Percentiles rank a stretch among this genome's conserved stretches.
phyloP scores from a whole-genome alignment of 148 eudicot species.

The Bassia scoparia region DNA sequence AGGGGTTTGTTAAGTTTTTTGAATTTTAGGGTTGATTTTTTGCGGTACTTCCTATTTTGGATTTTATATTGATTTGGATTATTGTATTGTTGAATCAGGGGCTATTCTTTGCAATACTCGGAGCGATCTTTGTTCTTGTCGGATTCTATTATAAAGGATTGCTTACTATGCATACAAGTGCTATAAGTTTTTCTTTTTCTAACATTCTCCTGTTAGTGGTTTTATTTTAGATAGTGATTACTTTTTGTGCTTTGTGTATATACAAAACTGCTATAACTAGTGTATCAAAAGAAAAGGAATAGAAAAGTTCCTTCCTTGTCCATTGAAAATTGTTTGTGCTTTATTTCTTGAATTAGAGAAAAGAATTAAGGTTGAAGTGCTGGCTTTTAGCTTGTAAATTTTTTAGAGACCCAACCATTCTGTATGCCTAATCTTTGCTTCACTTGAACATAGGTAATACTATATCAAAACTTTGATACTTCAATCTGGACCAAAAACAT shows the following conservation, averaged over 20 bases:
- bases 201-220: conserved; percentile 80
- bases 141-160: conserved; percentile 84
- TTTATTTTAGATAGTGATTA: conserved; percentile 19
- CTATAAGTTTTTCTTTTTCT: conserved; percentile 89
- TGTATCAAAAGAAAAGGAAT: not conserved
- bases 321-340: not conserved
- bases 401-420: too few relatives aligned
- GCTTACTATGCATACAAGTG: conserved; percentile 99
- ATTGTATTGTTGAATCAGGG: conserved; percentile 40
- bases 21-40: too few relatives aligned
- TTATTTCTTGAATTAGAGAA: not conserved
- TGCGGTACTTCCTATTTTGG: too few relatives aligned
- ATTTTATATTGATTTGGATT: not conserved
- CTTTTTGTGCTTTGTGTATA: conserved; percentile 29
- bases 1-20: too few relatives aligned
- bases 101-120: conserved; percentile 75
- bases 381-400: not conserved
- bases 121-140: conserved; percentile 82
- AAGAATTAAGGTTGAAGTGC: not conserved
- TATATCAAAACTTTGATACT: not conserved
- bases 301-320: conserved; percentile 13
- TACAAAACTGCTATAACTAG: conserved; percentile 17
- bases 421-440: too few relatives aligned
- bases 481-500: not conserved
- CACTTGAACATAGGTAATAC: too few relatives aligned